These are phyloP conservation scores for Coemansia reversa DNA, from an alignment of 192 early-diverging fungal genomes.

Conservation along the genomic window DNA sequence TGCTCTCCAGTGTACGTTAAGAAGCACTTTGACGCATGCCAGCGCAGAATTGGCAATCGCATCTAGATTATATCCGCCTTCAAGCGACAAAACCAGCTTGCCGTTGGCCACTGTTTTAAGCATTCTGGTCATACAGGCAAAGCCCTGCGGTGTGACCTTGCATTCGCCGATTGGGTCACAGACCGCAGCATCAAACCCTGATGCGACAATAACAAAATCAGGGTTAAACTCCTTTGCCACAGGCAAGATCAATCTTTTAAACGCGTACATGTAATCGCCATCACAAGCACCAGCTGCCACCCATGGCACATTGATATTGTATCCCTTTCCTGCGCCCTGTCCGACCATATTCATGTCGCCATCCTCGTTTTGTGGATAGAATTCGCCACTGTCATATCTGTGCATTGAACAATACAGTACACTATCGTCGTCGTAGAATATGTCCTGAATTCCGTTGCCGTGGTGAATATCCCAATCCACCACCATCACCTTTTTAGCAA, in stretches of 20 bases:
- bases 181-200: slow-evolving; percentile 87
- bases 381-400: slow-evolving; percentile 72
- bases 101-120: slow-evolving; percentile 68
- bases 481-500: slow-evolving; percentile 67
- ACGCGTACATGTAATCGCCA: slow-evolving; percentile 86
- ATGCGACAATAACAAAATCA: slow-evolving; percentile 80
- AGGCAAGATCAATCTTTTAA: slow-evolving; percentile 75
- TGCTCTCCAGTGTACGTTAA: slow-evolving; percentile 58
- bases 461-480: slow-evolving; percentile 97
- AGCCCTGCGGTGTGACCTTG: slow-evolving; percentile 74
- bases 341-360: slow-evolving; percentile 64
- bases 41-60: slow-evolving; percentile 71
- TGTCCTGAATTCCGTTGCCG: slow-evolving; percentile 89
- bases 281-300: slow-evolving; percentile 69
- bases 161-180: slow-evolving; percentile 85
- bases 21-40: slow-evolving; percentile 72
- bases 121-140: slow-evolving; percentile 85
- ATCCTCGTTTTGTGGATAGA: slow-evolving; percentile 71
- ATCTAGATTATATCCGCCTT: slow-evolving; percentile 87
- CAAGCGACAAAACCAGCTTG: slow-evolving; percentile 76
- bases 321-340: slow-evolving; percentile 61
- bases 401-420: slow-evolving; percentile 90
- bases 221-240: slow-evolving; percentile 80
- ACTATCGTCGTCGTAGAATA: slow-evolving; percentile 72
- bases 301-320: slow-evolving; percentile 91